phyloP scores from a whole-genome alignment of 768 basidiomycete species.

The Russula sp. region DNA sequence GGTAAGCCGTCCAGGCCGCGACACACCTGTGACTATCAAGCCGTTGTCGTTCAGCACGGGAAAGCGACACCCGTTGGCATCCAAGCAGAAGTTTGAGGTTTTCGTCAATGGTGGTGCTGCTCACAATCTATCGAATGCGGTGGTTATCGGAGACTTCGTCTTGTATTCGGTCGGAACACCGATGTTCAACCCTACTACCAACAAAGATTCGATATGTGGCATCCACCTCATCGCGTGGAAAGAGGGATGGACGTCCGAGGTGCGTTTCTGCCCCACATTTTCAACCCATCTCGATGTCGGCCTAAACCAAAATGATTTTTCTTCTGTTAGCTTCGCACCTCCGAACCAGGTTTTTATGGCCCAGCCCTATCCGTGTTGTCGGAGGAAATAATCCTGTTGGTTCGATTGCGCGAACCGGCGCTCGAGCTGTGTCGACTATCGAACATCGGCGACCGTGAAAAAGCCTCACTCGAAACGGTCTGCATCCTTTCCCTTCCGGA shows the following conservation, averaged over 20 bases:
- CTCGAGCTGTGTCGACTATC: conserved; percentile 15
- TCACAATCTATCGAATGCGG: conserved; percentile 19
- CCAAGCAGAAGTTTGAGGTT: not conserved
- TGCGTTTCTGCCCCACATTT: not conserved
- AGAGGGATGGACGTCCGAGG: conserved; percentile 19
- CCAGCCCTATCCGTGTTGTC: conserved; percentile 16
- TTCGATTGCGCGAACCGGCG: conserved; percentile 12
- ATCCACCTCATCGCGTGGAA: conserved; percentile 21
- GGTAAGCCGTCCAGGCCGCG: not conserved
- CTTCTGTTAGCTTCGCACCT: conserved; percentile 6
- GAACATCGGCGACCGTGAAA: not conserved
- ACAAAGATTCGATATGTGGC: conserved; percentile 3
- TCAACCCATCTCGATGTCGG: not conserved
- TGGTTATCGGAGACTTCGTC: conserved; percentile 20
- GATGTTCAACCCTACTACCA: not conserved
- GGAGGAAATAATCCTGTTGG: conserved; percentile 5
- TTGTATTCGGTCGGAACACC: conserved; percentile 17
- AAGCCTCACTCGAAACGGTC: conserved; percentile 11
- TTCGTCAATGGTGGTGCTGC: conserved; percentile 11
- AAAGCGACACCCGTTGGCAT: conserved; percentile 16
- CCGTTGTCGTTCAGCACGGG: conserved; percentile 17
- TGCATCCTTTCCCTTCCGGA: conserved; percentile 17
- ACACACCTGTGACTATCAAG: conserved; percentile 2
- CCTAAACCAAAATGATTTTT: not conserved
- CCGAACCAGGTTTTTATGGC: conserved; percentile 9